Conservation (phyloP, 768 basidiomycete species). For the Boletellus sp. region DNA sequence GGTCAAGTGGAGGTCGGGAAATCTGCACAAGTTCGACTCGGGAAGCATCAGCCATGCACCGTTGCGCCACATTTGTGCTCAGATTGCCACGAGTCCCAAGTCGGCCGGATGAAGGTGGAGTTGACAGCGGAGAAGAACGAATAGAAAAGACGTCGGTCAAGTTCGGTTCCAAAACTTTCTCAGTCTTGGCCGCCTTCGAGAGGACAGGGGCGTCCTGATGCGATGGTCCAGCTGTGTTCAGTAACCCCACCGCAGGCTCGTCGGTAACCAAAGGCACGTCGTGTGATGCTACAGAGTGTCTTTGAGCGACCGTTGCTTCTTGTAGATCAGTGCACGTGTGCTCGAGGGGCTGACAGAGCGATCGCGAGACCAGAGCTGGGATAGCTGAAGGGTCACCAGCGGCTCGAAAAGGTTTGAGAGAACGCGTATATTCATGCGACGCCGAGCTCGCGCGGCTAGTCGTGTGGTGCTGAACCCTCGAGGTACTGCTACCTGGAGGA, state of each 20-base stretch:
- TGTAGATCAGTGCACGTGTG: neutral
- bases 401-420: neutral
- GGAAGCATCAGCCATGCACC: neutral
- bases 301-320: neutral
- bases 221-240: neutral
- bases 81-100: neutral
- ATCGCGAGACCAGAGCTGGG: neutral
- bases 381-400: neutral
- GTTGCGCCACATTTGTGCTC: neutral
- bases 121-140: slow-evolving; percentile 11
- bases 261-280: neutral
- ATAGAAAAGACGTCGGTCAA: slow-evolving; percentile 13
- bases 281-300: neutral
- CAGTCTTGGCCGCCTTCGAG: slow-evolving; percentile 15
- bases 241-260: neutral
- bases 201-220: neutral
- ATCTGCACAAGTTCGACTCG: neutral
- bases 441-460: neutral
- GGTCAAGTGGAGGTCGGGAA: neutral
- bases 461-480: neutral
- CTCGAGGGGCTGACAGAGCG: neutral
- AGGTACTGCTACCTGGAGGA: neutral
- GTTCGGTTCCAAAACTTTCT: slow-evolving; percentile 12
- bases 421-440: slow-evolving; percentile 13
- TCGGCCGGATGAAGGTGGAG: slow-evolving; percentile 8